Base-by-base conservation (phyloP, 306 rosid genomes). In the Trichosanthes cucumerina region DNA sequence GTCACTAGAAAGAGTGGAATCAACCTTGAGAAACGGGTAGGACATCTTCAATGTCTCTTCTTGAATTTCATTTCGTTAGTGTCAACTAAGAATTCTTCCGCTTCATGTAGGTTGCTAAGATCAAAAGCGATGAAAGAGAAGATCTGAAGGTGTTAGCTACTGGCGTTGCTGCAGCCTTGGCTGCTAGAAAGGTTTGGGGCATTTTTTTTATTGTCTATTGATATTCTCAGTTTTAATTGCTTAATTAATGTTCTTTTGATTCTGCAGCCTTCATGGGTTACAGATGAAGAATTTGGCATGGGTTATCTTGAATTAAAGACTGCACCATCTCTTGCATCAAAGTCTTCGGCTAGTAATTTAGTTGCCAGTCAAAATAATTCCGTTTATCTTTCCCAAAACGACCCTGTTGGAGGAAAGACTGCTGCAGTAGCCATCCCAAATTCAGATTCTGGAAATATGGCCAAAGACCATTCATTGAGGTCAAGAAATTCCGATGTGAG, bases 111-210 rank as follows among this genome's bases (percentile, higher is more conserved):
- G 98, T 95, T 19, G 89, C 91, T 79, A 95, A 95, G 93, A 95
- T 95, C 82, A 95, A 95, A 86, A 88, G 87, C 81, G 99, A 95
- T 74, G 99, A 91, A 77, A 95, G 98, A 84, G 99, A 95, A 84
- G 99, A 95, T 88, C 93, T 95, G 65, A 95, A 95, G 89, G 99
- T 95, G 82, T 87, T 95, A 86, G 99, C 99, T 69, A 95, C 96
- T 59, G 96, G 97, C 53, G 99, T 95, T 78, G 92, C 91, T 59
- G 99, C 99, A 66, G 92, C 99, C 41, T 89, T 95, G 85, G 97
- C 99, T 83, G 82, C 98, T 86, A 88, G 97, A 90, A 95, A 95
- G 97, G 99, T 95, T 81, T 79, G 81, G 19, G 58, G 5, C 12
- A 43, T 64, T 23, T 77, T 80, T 80, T 81, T 59, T n/a, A 39